A percentile compares a stretch with the other conserved stretches of the same genome.
These are phyloP conservation scores for Xylariomycetidae sp. DNA, from an alignment of 2,329 filamentous ascomycete species.

Conservation along the genomic window DNA sequence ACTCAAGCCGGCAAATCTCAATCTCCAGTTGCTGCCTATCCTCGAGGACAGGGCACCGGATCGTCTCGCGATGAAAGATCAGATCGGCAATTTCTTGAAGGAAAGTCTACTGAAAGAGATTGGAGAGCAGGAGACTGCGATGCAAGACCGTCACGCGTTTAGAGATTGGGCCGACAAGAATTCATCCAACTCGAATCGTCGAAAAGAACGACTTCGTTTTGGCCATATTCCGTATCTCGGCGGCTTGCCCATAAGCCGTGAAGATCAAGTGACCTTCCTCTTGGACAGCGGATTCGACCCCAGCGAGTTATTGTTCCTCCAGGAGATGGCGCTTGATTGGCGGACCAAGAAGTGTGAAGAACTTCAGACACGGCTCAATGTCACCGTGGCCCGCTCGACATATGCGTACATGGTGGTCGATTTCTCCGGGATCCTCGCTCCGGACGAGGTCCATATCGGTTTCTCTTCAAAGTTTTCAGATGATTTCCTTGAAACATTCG, in stretches of 20 bases:
- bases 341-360: constrained; percentile 48
- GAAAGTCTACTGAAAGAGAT: constrained; percentile 49
- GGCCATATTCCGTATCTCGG: constrained; percentile 39
- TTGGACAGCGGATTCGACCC: constrained; percentile 58
- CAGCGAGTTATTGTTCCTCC: constrained; percentile 41
- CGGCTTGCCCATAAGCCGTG: constrained; percentile 44
- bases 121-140: constrained; percentile 43
- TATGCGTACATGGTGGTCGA: constrained; percentile 66
- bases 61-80: constrained; percentile 36
- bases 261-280: constrained; percentile 51
- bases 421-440: constrained; percentile 54
- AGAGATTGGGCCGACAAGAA: constrained; percentile 49
- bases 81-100: constrained; percentile 45
- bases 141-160: constrained; percentile 46
- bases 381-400: constrained; percentile 57
- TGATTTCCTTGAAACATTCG: constrained; percentile 46
- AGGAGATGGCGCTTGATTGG: constrained; percentile 40
- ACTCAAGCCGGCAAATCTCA: constrained; percentile 51
- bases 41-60: constrained; percentile 55
- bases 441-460: constrained; percentile 62
- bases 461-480: constrained; percentile 63
- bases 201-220: constrained; percentile 33
- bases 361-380: constrained; percentile 52
- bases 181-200: constrained; percentile 18
- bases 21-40: constrained; percentile 65